phyloP scores from a whole-genome alignment of 371 early-diverging fungal genomes.

The Funneliformis caledonium region DNA sequence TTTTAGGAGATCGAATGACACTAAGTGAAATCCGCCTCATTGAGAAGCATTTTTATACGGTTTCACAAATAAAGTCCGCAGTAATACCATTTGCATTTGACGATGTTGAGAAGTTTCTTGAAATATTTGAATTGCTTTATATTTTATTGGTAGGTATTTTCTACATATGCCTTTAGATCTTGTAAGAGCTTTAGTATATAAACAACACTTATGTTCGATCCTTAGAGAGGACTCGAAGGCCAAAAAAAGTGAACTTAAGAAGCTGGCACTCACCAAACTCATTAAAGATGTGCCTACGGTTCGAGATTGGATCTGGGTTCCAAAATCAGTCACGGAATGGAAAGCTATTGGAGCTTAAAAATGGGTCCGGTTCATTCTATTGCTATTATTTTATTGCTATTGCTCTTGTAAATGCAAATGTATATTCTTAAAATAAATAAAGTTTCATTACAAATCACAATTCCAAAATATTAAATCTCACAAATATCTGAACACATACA shows the following conservation, averaged over 20 bases:
- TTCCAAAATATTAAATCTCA: too few relatives aligned
- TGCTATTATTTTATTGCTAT: too few relatives aligned
- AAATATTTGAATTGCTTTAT: constrained; percentile 33
- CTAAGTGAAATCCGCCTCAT: constrained; percentile 20
- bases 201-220: constrained; percentile 18
- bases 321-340: constrained; percentile 16
- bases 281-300: constrained; percentile 13
- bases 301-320: constrained; percentile 39
- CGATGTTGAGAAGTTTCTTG: constrained; percentile 11
- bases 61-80: constrained; percentile 36
- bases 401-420: too few relatives aligned
- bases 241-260: constrained; percentile 32
- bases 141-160: constrained; percentile 31
- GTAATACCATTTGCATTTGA: constrained; percentile 35
- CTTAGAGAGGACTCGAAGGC: constrained; percentile 21
- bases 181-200: constrained; percentile 9
- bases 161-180: constrained; percentile 28
- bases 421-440: too few relatives aligned
- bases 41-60: constrained; percentile 17
- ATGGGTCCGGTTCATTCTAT: too few relatives aligned
- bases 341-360: neutral
- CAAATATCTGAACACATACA: too few relatives aligned
- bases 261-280: neutral
- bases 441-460: too few relatives aligned
- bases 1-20: constrained; percentile 32